Evolutionary conservation across 2,329 filamentous ascomycete species (phyloP).

Genomic region (Claviceps humidiphila): DNA sequence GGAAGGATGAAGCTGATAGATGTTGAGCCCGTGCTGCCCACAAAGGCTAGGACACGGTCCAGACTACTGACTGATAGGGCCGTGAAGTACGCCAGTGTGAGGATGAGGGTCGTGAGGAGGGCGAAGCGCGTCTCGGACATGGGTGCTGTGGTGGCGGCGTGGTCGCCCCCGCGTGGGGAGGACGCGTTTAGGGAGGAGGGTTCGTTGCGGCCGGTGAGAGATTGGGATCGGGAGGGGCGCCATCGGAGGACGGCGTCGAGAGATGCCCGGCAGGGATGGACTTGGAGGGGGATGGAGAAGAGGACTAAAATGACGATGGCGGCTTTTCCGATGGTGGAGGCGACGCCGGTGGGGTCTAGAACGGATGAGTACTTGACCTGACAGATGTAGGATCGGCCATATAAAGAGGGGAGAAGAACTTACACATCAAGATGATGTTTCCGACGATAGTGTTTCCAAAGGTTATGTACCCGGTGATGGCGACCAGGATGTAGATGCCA

Average conservation of each 20-base stretch:
- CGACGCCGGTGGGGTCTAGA: conserved; percentile 35
- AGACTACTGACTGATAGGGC: conserved; percentile 85
- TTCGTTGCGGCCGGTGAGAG: conserved; percentile 23
- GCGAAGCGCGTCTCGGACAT: conserved; percentile 88
- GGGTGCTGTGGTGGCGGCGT: conserved; percentile 38
- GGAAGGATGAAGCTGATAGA: conserved; percentile 96
- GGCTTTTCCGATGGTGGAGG: conserved; percentile 83
- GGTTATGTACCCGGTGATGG: conserved; percentile 88
- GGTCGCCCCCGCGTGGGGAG: conserved; percentile 30
- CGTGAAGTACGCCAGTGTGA: conserved; percentile 72
- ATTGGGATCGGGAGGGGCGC: conserved; percentile 48
- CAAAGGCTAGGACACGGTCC: conserved; percentile 85
- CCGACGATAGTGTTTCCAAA: conserved; percentile 82
- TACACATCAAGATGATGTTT: conserved; percentile 91
- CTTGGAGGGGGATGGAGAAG: conserved; percentile 90
- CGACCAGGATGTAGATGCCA: conserved; percentile 76
- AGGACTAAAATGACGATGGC: conserved; percentile 94
- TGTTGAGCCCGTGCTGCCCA: conserved; percentile 86
- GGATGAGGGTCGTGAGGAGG: conserved; percentile 71
- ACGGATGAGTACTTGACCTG: conserved; percentile 9
- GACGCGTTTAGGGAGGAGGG: conserved; percentile 28
- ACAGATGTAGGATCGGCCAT: too few species aligned
- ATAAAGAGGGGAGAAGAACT: conserved; percentile 20
- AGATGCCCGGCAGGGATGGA: conserved; percentile 92
- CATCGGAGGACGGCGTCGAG: conserved; percentile 89